These are phyloP conservation scores for Dactylella cylindrospora DNA, from an alignment of 2,329 filamentous ascomycete genomes.

Conservation along the genomic window DNA sequence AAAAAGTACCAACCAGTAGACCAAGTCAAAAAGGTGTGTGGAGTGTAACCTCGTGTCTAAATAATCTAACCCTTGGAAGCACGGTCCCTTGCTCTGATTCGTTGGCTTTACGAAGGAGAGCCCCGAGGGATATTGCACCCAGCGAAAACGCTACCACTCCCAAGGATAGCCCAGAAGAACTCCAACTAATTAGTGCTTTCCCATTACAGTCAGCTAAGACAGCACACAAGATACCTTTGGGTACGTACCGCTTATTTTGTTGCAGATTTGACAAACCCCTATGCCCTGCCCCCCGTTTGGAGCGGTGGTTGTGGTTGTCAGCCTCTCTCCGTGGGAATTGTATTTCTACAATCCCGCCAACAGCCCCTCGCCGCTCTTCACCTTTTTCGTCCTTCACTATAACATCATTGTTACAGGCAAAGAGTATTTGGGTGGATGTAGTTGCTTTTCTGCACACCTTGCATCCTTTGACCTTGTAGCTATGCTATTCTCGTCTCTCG, in stretches of 20 bases:
- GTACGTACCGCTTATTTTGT: too few relatives aligned
- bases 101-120: slow-evolving; percentile 13
- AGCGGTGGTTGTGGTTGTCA: too few relatives aligned
- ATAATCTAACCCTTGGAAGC: slow-evolving; percentile 10
- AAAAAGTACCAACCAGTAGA: slow-evolving; percentile 14
- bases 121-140: slow-evolving; percentile 6
- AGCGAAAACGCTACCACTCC: too few relatives aligned
- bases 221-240: too few relatives aligned
- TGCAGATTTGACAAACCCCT: too few relatives aligned
- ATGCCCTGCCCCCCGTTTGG: too few relatives aligned
- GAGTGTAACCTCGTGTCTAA: slow-evolving; percentile 37
- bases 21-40: slow-evolving; percentile 33
- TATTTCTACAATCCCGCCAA: slow-evolving; percentile 14
- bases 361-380: neutral
- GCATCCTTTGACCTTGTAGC: slow-evolving; percentile 7
- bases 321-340: neutral
- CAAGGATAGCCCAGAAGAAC: too few relatives aligned
- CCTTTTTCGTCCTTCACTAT: neutral
- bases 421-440: slow-evolving; percentile 27
- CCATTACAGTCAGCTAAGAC: slow-evolving; percentile 8
- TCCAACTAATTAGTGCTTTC: too few relatives aligned
- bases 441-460: slow-evolving; percentile 8
- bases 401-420: slow-evolving; percentile 9
- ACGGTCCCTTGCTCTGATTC: slow-evolving; percentile 20
- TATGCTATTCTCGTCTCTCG: neutral